Conservation (phyloP, 169 alveolate species). For the Sarcocystis neurona region DNA sequence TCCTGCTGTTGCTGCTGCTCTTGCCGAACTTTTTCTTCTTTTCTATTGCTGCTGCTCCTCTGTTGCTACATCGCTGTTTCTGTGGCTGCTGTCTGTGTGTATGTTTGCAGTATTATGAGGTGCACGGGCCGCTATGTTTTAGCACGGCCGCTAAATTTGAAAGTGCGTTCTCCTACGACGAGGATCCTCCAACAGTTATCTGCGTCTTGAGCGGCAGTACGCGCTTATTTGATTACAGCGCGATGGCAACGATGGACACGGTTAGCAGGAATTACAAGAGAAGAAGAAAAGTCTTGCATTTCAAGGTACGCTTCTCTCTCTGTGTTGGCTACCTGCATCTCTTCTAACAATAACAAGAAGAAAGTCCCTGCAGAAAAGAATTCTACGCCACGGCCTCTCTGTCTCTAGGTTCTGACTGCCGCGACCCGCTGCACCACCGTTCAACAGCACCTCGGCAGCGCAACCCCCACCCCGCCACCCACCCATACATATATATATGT, state of each 20-base stretch:
- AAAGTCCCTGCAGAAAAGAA: no score
- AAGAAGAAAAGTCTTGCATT: slow-evolving; percentile 68
- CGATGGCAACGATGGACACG: slow-evolving; percentile 80
- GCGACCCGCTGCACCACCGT: no score
- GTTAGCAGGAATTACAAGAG: slow-evolving; percentile 73
- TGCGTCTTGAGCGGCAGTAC: slow-evolving; percentile 77
- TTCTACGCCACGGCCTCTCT: no score
- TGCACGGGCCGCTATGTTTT: slow-evolving; percentile 81
- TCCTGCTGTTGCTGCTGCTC: slow-evolving; percentile 8
- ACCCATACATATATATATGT: slow-evolving; percentile 5
- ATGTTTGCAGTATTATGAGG: slow-evolving; percentile 75
- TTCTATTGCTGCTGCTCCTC: no score
- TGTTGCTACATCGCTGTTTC: background rate
- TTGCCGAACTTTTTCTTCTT: no score
- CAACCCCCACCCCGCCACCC: background rate
- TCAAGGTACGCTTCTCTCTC: slow-evolving; percentile 71
- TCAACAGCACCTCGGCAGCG: background rate
- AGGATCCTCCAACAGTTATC: slow-evolving; percentile 79
- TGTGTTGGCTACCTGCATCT: no score
- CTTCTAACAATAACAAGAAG: no score
- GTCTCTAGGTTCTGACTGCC: no score
- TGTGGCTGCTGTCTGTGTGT: background rate
- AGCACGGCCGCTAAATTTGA: slow-evolving; percentile 80
- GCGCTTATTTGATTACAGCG: slow-evolving; percentile 81
- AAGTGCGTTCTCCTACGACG: slow-evolving; percentile 76